A percentile compares a stretch with the other conserved stretches of the same genome.
These are phyloP conservation scores for Exophiala bonariae DNA, from an alignment of 2,329 filamentous ascomycete genomes.

Conservation along the genomic window DNA sequence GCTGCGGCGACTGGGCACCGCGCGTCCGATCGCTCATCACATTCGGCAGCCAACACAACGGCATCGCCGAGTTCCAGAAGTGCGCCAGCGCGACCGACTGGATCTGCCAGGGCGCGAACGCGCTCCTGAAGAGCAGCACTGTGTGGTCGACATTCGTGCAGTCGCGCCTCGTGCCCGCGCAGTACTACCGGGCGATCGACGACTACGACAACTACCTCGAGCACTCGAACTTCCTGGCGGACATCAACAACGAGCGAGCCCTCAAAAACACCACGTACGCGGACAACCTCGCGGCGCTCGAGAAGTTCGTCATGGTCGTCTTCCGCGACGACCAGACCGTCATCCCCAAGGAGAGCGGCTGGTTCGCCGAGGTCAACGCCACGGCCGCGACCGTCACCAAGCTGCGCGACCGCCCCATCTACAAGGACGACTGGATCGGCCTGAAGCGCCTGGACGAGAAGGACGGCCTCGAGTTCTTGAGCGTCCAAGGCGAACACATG, in stretches of 20 bases:
- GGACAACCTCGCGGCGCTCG: conserved; percentile 66
- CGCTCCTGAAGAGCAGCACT: conserved; percentile 73
- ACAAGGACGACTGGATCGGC: conserved; percentile 91
- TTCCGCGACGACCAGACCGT: conserved; percentile 85
- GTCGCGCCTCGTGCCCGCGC: conserved; percentile 78
- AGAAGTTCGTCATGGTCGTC: conserved; percentile 83
- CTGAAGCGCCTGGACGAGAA: conserved; percentile 75
- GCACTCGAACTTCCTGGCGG: conserved; percentile 83
- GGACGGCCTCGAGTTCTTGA: conserved; percentile 74
- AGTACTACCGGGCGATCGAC: conserved; percentile 81
- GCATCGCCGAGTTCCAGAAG: conserved; percentile 77
- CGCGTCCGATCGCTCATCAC: conserved; percentile 78
- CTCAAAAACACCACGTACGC: conserved; percentile 74
- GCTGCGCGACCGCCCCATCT: conserved; percentile 70
- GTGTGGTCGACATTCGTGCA: conserved; percentile 76
- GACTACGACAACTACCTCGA: conserved; percentile 74
- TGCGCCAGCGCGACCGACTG: conserved; percentile 69
- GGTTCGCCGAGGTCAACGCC: conserved; percentile 84
- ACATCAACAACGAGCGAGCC: conserved; percentile 89
- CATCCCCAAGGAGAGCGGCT: conserved; percentile 84
- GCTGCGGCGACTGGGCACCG: conserved; percentile 68
- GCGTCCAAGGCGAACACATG: conserved; percentile 80
- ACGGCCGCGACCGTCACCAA: conserved; percentile 59
- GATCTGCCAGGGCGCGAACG: conserved; percentile 78
- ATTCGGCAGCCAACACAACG: conserved; percentile 89